These are phyloP conservation scores for Boletus edulis DNA, from an alignment of 768 basidiomycete species.

Conservation along the genomic window DNA sequence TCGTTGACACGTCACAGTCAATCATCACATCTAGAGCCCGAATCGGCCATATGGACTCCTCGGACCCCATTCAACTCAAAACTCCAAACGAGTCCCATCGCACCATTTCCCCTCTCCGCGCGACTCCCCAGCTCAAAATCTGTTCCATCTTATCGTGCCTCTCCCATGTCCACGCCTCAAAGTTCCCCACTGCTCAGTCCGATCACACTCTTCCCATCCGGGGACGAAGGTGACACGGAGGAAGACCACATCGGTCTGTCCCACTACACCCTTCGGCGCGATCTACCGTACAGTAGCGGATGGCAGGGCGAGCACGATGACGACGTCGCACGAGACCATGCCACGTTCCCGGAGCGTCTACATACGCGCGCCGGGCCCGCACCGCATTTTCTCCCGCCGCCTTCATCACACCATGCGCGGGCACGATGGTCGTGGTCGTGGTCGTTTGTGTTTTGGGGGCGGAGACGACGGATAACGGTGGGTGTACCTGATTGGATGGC, in stretches of 20 bases:
- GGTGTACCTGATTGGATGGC: conserved; percentile 37
- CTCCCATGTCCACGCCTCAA: conserved; percentile 36
- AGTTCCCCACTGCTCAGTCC: conserved; percentile 39
- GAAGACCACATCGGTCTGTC: conserved; percentile 43
- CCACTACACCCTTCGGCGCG: conserved; percentile 45
- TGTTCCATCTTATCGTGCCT: conserved; percentile 40
- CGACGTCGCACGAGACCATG: neutral
- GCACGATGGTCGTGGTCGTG: conserved; percentile 35
- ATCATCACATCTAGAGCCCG: conserved; percentile 28
- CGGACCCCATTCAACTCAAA: conserved; percentile 44
- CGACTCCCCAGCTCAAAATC: conserved; percentile 38
- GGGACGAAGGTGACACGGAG: conserved; percentile 48
- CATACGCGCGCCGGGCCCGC: neutral
- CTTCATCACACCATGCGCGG: conserved; percentile 24
- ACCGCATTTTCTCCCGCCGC: conserved; percentile 41
- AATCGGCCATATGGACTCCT: conserved; percentile 37
- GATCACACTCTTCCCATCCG: conserved; percentile 34
- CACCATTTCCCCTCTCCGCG: conserved; percentile 36
- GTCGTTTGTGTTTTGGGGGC: conserved; percentile 54
- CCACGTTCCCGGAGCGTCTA: neutral
- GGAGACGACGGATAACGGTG: conserved; percentile 53
- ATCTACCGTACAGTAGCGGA: conserved; percentile 27
- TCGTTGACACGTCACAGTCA: conserved; percentile 31
- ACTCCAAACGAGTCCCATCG: conserved; percentile 39
- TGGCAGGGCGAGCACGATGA: conserved; percentile 31